phyloP scores from a whole-genome alignment of 306 rosid species.

The Benincasa hispida region DNA sequence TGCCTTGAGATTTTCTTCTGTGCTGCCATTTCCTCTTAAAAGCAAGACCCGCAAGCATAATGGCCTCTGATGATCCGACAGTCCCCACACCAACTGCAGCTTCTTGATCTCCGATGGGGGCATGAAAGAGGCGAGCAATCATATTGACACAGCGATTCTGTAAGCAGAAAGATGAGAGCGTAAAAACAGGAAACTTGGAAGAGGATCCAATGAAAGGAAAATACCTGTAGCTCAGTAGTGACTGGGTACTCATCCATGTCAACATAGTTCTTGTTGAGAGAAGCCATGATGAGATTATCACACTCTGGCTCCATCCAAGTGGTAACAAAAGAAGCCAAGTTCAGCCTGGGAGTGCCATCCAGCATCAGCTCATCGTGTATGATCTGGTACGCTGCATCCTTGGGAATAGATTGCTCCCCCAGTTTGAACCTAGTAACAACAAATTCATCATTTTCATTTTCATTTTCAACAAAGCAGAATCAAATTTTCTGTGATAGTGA shows the following conservation, averaged over 20 bases:
- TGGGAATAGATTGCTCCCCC: slow-evolving; percentile 19
- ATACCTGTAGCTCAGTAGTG: slow-evolving; percentile 80
- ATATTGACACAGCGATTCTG: slow-evolving; percentile 95
- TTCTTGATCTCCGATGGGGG: slow-evolving; percentile 65
- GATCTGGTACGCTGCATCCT: slow-evolving; percentile 40
- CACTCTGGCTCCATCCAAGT: slow-evolving; percentile 80
- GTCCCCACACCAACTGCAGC: slow-evolving; percentile 86
- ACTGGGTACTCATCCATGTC: slow-evolving; percentile 96
- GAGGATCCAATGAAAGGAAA: too few species aligned
- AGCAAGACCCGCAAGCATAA: slow-evolving; percentile 94
- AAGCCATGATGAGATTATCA: slow-evolving; percentile 53
- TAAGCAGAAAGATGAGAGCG: too few species aligned
- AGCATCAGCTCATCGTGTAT: slow-evolving; percentile 43
- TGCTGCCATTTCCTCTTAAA: slow-evolving; percentile 93
- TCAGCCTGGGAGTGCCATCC: slow-evolving; percentile 37
- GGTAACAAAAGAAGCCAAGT: slow-evolving; percentile 48
- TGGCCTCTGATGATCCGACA: slow-evolving; percentile 91
- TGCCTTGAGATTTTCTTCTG: slow-evolving; percentile 40
- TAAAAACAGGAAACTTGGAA: too few species aligned
- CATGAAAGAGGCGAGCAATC: slow-evolving; percentile 84
- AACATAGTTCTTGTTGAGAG: slow-evolving; percentile 80
- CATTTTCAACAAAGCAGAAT: background rate
- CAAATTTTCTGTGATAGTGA: background rate
- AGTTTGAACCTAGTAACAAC: slow-evolving; percentile 16
- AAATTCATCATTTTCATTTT: background rate